These are phyloP conservation scores for Penicillium sp. DNA, from an alignment of 2,329 filamentous ascomycete species.

Conservation along the genomic window DNA sequence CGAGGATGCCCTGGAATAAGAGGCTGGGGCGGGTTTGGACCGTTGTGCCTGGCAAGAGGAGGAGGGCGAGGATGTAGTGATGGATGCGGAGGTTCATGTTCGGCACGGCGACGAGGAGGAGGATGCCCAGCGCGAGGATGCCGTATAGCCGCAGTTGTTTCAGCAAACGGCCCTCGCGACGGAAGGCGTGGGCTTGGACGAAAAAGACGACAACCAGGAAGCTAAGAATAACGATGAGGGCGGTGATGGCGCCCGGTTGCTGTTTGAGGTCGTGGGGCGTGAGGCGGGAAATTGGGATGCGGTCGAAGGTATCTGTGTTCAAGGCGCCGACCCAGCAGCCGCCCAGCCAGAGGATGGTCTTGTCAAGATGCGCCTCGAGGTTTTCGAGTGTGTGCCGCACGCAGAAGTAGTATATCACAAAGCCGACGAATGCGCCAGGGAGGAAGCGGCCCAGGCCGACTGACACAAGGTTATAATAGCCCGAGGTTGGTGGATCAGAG, in stretches of 20 bases:
- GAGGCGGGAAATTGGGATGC: conserved; percentile 60
- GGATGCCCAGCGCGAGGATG: conserved; percentile 43
- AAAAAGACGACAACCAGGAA: conserved; percentile 52
- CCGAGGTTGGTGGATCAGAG: conserved; percentile 57
- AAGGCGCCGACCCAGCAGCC: conserved; percentile 60
- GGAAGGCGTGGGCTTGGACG: conserved; percentile 56
- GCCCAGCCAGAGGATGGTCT: conserved; percentile 60
- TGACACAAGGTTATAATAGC: conserved; percentile 56
- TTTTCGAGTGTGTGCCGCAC: conserved; percentile 49
- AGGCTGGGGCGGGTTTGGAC: conserved; percentile 59
- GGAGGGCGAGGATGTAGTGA: conserved; percentile 60
- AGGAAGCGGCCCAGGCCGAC: conserved; percentile 57
- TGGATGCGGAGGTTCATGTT: conserved; percentile 61
- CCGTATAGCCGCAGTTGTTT: conserved; percentile 45
- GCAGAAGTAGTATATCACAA: conserved; percentile 56
- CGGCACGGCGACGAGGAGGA: conserved; percentile 54
- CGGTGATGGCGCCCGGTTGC: conserved; percentile 58
- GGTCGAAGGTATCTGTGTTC: conserved; percentile 63
- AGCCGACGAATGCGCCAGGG: conserved; percentile 58
- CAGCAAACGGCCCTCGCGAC: conserved; percentile 58
- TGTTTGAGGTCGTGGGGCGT: conserved; percentile 60
- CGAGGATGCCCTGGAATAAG: conserved; percentile 59
- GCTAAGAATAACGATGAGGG: conserved; percentile 54
- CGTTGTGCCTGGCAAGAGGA: conserved; percentile 58
- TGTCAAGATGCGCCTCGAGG: conserved; percentile 58